Percentiles rank a stretch among this genome's conserved stretches.
Conservation (phyloP, 805 yeast species). For the Starmerella floricola region DNA sequence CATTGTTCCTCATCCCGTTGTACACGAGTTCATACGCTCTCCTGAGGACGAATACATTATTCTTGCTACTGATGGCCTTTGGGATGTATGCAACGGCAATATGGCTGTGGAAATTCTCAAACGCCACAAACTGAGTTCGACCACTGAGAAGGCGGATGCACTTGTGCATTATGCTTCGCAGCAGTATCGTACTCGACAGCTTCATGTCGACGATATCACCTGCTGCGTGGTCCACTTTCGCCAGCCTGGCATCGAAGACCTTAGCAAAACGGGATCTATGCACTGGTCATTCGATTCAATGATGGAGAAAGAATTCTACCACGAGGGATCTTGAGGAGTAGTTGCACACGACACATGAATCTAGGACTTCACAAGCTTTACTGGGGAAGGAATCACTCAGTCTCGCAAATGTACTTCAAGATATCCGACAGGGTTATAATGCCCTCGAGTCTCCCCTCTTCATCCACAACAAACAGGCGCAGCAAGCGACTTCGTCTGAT, state of each 20-base stretch:
- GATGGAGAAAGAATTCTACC: too few species aligned
- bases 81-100: conserved; percentile 73
- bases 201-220: conserved; percentile 20
- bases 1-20: conserved; percentile 52
- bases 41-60: conserved; percentile 56
- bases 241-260: too few species aligned
- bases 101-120: conserved; percentile 46
- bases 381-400: background rate
- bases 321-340: too few species aligned
- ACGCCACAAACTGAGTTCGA: conserved; percentile 29
- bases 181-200: conserved; percentile 3
- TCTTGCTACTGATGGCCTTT: conserved; percentile 77
- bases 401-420: conserved; percentile 42
- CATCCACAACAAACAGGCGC: conserved; percentile 83
- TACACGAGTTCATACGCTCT: conserved; percentile 53
- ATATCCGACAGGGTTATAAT: conserved; percentile 88
- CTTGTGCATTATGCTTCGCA: conserved; percentile 13
- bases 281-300: too few species aligned
- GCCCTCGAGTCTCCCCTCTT: conserved; percentile 61
- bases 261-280: too few species aligned
- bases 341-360: too few species aligned
- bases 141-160: conserved; percentile 10
- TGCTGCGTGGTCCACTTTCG: conserved; percentile 14
- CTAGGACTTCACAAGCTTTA: too few species aligned
- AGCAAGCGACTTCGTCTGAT: conserved; percentile 84